A percentile compares a stretch with the other conserved stretches of the same genome.
Conservation (phyloP, 208 protist species). For the Crithidia mellificae region DNA sequence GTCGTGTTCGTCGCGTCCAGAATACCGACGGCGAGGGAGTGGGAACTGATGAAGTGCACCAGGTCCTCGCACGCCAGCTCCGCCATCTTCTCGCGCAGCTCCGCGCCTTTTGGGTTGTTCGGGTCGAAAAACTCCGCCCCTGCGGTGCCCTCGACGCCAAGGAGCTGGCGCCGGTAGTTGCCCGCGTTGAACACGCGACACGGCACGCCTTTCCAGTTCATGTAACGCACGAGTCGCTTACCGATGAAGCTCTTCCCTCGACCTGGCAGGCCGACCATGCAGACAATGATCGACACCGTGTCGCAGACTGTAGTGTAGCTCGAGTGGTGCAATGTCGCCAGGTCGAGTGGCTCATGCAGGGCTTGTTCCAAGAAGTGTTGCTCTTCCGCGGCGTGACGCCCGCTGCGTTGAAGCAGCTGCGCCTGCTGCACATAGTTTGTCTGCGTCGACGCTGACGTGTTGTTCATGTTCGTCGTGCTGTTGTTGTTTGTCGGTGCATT, state of each 20-base stretch:
- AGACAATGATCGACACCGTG: conserved; percentile 82
- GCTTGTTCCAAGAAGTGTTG: conserved; percentile 22
- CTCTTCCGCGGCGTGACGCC: conserved; percentile 16
- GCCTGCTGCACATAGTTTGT: background rate
- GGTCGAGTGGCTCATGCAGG: conserved; percentile 13
- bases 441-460: background rate
- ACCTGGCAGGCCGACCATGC: conserved; percentile 88
- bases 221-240: conserved; percentile 81
- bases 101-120: conserved; percentile 65
- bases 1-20: conserved; percentile 94
- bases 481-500: background rate
- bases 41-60: conserved; percentile 68
- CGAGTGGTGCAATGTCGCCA: conserved; percentile 44
- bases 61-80: conserved; percentile 83
- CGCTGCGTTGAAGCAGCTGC: conserved; percentile 4
- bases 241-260: conserved; percentile 91
- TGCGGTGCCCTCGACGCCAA: conserved; percentile 76
- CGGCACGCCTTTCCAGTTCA: conserved; percentile 91
- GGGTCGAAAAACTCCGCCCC: conserved; percentile 80
- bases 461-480: background rate
- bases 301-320: conserved; percentile 82
- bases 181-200: conserved; percentile 91
- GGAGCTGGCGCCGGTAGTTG: conserved; percentile 79
- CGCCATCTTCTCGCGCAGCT: conserved; percentile 87
- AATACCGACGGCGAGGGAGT: conserved; percentile 81